Base-by-base conservation (phyloP, 2,329 filamentous ascomycete genomes). In the Lasiodiplodia sp. region DNA sequence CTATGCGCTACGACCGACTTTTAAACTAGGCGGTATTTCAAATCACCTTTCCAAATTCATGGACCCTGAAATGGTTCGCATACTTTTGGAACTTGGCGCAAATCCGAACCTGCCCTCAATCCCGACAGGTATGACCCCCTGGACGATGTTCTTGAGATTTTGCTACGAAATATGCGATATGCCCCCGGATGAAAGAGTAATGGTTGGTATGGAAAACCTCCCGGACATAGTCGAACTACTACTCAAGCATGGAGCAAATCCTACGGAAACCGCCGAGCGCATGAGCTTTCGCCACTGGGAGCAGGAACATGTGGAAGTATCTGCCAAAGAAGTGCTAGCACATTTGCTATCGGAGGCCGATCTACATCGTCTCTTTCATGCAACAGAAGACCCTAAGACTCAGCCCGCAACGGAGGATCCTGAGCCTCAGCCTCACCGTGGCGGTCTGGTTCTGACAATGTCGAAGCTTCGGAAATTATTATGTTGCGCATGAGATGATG, bases 11-110 rank as follows among this genome's bases (percentile, higher is more conserved):
- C 16, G 18, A 3, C 40, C 18, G 2, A 0, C 1, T 3, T 3
- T 8, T 1, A 4, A 5, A 28, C 1, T 0, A n/a, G 0, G 16
- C 7, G 0, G 2, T 7, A 16, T 4, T n/a, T 7, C 3, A 2
- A 5, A 6, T 16, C 18, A 4, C 2, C 5, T 2, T n/a, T 8
- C 1, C 40, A 4, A 0, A 2, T 7, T 18, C 7, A 0, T 2
- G 40, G 40, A 44, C 11, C 18, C 40, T 4, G 40, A 10, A 16
- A 47, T 47, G 40, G 40, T 47, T 7, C 18, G 18, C 3, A 47
- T 5, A 7, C 40, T 47, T 4, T 10, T 47, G 40, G 7, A 47
- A 2, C 18, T 47, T 10, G 40, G 40, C 2, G 40, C 18, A n/a
- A 8, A 47, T 10, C 40, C 40, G 2, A 47, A 47, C 40, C n/a